These are phyloP conservation scores for Monosporascus sp. DNA, from an alignment of 2,329 filamentous ascomycete species.

Conservation along the genomic window DNA sequence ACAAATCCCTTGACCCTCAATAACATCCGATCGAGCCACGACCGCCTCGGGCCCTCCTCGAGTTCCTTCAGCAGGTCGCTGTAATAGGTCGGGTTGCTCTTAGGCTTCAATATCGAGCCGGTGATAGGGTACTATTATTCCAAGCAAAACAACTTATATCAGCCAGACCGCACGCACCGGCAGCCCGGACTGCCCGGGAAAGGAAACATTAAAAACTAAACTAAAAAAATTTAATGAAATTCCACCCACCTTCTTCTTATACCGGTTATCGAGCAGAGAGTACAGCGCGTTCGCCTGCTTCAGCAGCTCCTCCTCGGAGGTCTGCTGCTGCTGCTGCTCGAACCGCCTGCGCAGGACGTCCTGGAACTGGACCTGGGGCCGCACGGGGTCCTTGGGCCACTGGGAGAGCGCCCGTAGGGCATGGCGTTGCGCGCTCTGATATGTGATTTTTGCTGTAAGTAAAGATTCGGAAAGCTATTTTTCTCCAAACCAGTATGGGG, in stretches of 20 bases:
- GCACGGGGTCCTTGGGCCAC: slow-evolving; percentile 61
- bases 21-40: slow-evolving; percentile 45
- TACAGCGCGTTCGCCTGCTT: slow-evolving; percentile 56
- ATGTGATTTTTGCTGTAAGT: slow-evolving; percentile 2
- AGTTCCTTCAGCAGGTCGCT: slow-evolving; percentile 56
- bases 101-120: slow-evolving; percentile 50
- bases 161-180: neutral
- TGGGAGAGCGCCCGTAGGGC: slow-evolving; percentile 46
- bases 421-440: slow-evolving; percentile 40
- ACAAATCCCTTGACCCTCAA: slow-evolving; percentile 56
- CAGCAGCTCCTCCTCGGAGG: slow-evolving; percentile 43
- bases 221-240: too few relatives aligned
- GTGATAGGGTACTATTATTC: slow-evolving; percentile 36
- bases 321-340: slow-evolving; percentile 18
- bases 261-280: slow-evolving; percentile 55
- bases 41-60: slow-evolving; percentile 55
- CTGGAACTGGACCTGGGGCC: slow-evolving; percentile 58
- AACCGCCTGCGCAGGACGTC: slow-evolving; percentile 46
- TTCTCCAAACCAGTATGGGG: neutral
- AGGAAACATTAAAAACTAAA: too few relatives aligned
- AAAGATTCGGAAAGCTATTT: neutral
- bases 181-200: neutral
- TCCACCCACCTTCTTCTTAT: slow-evolving; percentile 49
- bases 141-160: neutral
- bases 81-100: slow-evolving; percentile 62